These are phyloP conservation scores for Aegilops sharonensis DNA, from an alignment of 176 grass and related monocot species.

Conservation along the genomic window DNA sequence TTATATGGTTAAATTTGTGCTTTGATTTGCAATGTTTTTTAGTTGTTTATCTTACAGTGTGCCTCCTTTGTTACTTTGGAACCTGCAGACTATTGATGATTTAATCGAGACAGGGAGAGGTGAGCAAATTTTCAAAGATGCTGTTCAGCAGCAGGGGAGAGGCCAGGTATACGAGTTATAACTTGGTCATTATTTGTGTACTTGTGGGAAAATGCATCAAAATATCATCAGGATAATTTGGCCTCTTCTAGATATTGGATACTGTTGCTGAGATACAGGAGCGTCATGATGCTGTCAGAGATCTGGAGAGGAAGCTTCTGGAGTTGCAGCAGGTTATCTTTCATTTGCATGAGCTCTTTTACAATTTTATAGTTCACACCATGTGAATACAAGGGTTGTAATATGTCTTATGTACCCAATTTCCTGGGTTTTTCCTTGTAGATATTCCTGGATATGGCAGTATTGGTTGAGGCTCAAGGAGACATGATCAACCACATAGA, in stretches of 20 bases:
- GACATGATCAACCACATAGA: conserved; percentile 98
- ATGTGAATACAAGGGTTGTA: neutral
- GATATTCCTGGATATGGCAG: conserved; percentile 99
- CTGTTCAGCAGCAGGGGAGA: conserved; percentile 58
- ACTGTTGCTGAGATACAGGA: conserved; percentile 96
- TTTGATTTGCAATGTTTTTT: neutral
- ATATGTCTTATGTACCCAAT: neutral
- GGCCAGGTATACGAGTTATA: conserved; percentile 2
- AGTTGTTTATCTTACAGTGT: neutral
- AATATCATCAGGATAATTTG: neutral
- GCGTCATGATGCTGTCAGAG: conserved; percentile 81
- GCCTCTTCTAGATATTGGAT: conserved; percentile 65
- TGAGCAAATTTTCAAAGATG: conserved; percentile 93
- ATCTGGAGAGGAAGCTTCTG: conserved; percentile 93
- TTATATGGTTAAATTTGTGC: conserved; percentile 1
- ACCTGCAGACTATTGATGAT: conserved; percentile 72
- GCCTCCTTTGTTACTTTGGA: conserved; percentile 25
- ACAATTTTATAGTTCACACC: neutral
- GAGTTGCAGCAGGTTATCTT: conserved; percentile 83
- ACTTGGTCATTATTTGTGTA: neutral
- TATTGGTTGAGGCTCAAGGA: conserved; percentile 92
- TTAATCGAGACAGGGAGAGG: conserved; percentile 90
- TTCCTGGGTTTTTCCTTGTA: conserved; percentile 39
- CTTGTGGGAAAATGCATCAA: neutral
- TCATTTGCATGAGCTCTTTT: neutral